A percentile compares a stretch with the other conserved stretches of the same genome.
Evolutionary conservation across 2,329 filamentous ascomycete species (phyloP).

Genomic region (Epichloe elymi): DNA sequence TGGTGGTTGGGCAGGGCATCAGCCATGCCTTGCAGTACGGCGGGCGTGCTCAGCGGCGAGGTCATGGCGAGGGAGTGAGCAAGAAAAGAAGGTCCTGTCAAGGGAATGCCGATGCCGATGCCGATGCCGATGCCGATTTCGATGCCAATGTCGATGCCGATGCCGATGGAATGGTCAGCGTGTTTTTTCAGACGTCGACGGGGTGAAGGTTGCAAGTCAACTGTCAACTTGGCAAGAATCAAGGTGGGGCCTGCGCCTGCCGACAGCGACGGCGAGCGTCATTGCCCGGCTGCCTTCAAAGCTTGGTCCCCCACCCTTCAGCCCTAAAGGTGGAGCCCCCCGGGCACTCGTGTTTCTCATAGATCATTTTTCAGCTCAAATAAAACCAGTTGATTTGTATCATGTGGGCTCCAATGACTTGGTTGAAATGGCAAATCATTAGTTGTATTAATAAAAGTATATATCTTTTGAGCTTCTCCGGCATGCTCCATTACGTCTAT

Average conservation of each 20-base stretch:
- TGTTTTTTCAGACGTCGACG: background rate
- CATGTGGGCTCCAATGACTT: too few relatives aligned
- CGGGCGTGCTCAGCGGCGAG: slow-evolving; percentile 16
- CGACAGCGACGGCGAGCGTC: background rate
- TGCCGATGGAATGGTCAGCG: background rate
- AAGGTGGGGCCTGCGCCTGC: background rate
- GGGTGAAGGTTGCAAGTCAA: background rate
- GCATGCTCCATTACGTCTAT: background rate
- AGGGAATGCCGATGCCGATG: background rate
- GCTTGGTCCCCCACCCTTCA: background rate
- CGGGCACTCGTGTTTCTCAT: too few relatives aligned
- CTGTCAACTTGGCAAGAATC: background rate
- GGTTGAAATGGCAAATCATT: too few relatives aligned
- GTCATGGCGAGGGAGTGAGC: slow-evolving; percentile 9
- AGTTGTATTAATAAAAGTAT: too few relatives aligned
- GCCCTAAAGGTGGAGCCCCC: background rate
- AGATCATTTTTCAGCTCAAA: too few relatives aligned
- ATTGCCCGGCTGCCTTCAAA: background rate
- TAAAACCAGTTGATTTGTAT: too few relatives aligned
- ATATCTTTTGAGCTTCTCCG: background rate
- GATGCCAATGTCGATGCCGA: background rate
- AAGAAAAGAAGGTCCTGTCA: background rate
- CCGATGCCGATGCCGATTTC: background rate
- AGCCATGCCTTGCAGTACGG: slow-evolving; percentile 43
- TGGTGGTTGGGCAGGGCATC: slow-evolving; percentile 44